Base-by-base conservation (phyloP, 2,329 filamentous ascomycete genomes). In the Apiospora sp. region DNA sequence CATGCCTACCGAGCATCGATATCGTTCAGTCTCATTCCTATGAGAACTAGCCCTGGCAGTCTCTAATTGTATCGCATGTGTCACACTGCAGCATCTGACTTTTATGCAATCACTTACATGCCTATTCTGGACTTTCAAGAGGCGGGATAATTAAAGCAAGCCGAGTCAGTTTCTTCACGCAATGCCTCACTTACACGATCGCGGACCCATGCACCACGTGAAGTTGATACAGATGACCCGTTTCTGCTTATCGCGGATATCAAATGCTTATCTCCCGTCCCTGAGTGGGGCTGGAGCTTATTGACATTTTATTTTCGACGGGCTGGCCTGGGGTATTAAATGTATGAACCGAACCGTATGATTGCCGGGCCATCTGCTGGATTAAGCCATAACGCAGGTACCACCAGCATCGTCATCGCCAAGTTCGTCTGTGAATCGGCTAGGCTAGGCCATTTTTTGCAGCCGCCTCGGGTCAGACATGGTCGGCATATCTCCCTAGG, bases 351-450 rank as follows among this genome's bases (percentile, higher is more conserved):
- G 30, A 64, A 41, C 30, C 34, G 30, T 41, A 41, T n/a, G 34
- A 64, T 64, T 12, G 58, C 58, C 58, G 34, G 58, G 8, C 58
- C 58, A 64, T 64, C 34, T 61, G 27, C 54, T 61, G 54, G 19
- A 61, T 61, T 64, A n/a, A 37, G 41, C 67, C 67, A 34, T 68
- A 46, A 68, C 68, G 68, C 68, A 70, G 48, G 68, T 70, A 58
- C 68, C 68, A 58, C 68, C 48, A 27, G 37, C 48, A 70, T 58
- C 68, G 68, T 70, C 68, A 70, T 70, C 68, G 68, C 68, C 48
- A 58, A 41, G 48, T 43, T 58, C 67, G n/a, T 19, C 5, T 34
- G n/a, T 30, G 67, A 68, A 19, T 48, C 13, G 67, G 27, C 14
- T n/a, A 64, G 58, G 19, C n/a, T 41, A 41, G 34, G 58, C 58